Base-by-base conservation (phyloP, 1,139 yeast species). In the Pichia sp. region DNA sequence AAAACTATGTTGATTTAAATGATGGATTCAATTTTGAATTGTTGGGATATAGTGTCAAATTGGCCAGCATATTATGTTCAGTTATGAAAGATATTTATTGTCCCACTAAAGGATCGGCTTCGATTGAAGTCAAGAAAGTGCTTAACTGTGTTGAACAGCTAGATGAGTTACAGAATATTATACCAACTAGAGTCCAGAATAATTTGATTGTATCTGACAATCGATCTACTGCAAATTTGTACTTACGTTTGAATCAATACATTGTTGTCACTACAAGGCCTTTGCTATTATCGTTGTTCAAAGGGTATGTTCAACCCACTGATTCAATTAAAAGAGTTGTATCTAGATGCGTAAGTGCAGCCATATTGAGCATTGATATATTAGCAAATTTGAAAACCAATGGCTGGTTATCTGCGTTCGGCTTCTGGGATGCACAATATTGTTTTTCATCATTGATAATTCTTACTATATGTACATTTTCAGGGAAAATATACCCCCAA, bases 381-480 rank as follows among this genome's bases (percentile, higher is more conserved):
- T 47, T 74, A 2, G 48, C 65, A 15, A 66, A 66, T 44, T 61
- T 76, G 41, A 68, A 66, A 37, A 65, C 63, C 35, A 60, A 65
- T 46, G 64, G 68, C 4, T 61, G 70, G 57, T 57, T 75, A 18
- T 75, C 76, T 37, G 60, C 67, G 19, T 65, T 71, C 44, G 80
- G 80, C 3, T 75, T 71, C 55, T 75, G 77, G 75, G 81, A 76
- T 58, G 69, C 76, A 38, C 75, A 75, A 53, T 75, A 72, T 57
- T 58, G 75, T 42, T 75, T 68, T 51, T 67, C 73, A 2, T 71
- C 79, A 7, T 38, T 52, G 6, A 40, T 52, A 0, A 53, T 74
- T 21, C 55, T 72, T 22, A 62, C 70, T n/a, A 60, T 73, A 19
- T 61, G 73, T 28, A 67, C 75, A 62, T 65, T 70, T 3, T 53